phyloP scores from a whole-genome alignment of 1,284 basidiomycete species.

The Ganoderma boninense region DNA sequence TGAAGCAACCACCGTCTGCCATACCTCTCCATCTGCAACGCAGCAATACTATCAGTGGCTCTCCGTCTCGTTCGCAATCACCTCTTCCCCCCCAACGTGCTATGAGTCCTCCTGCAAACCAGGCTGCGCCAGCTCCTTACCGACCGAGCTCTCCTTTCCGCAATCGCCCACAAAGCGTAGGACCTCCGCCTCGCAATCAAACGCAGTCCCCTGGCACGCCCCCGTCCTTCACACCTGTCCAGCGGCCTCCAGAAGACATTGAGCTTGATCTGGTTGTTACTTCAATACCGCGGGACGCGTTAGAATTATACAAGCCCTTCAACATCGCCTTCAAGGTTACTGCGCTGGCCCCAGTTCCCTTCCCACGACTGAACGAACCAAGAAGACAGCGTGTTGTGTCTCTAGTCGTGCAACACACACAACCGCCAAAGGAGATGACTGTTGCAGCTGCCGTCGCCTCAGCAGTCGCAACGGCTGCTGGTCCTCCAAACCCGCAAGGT shows the following conservation, averaged over 20 bases:
- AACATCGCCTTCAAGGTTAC: conserved; percentile 59
- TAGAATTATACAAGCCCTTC: conserved; percentile 66
- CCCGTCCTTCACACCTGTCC: conserved; percentile 32
- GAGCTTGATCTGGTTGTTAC: conserved; percentile 68
- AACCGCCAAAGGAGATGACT: conserved; percentile 42
- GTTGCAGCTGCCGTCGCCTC: conserved; percentile 35
- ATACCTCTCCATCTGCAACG: conserved; percentile 78
- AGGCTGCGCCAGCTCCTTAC: conserved; percentile 48
- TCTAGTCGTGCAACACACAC: conserved; percentile 72
- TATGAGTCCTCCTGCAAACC: conserved; percentile 42
- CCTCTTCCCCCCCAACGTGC: conserved; percentile 58
- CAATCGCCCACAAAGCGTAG: conserved; percentile 49
- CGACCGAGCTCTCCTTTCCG: conserved; percentile 66
- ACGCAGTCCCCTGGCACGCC: conserved; percentile 57
- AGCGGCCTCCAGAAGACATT: conserved; percentile 48
- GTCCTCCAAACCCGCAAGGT: conserved; percentile 39
- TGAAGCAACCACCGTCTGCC: conserved; percentile 66
- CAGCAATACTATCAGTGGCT: conserved; percentile 44
- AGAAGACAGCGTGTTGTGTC: conserved; percentile 51
- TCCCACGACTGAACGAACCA: conserved; percentile 36
- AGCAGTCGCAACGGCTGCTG: conserved; percentile 27
- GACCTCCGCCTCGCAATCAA: conserved; percentile 44
- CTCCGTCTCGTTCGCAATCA: conserved; percentile 59
- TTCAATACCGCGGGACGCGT: conserved; percentile 52
- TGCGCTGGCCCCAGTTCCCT: conserved; percentile 52